phyloP scores from a whole-genome alignment of 2,329 filamentous ascomycete genomes.

The Claviceps sp. region DNA sequence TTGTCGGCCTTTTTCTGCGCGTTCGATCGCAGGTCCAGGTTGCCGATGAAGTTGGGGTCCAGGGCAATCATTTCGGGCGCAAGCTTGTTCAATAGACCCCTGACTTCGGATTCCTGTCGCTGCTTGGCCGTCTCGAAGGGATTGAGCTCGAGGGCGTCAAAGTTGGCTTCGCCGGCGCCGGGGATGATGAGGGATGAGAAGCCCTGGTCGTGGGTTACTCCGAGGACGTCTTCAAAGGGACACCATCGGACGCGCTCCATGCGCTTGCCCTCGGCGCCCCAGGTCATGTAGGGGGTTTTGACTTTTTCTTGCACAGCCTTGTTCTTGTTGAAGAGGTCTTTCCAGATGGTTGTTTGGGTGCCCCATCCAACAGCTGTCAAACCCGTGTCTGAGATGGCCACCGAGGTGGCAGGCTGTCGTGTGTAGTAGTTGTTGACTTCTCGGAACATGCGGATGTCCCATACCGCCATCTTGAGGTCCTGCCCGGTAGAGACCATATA shows the following conservation, averaged over 20 bases:
- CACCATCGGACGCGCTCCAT: conserved; percentile 83
- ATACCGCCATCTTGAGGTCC: conserved; percentile 83
- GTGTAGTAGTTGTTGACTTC: conserved; percentile 85
- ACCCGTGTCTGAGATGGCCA: conserved; percentile 79
- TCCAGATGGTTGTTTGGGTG: conserved; percentile 81
- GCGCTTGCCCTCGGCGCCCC: conserved; percentile 72
- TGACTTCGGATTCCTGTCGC: conserved; percentile 84
- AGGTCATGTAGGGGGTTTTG: conserved; percentile 81
- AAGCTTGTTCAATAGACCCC: conserved; percentile 81
- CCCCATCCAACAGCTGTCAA: conserved; percentile 85
- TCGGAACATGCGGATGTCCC: conserved; percentile 90
- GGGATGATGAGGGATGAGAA: conserved; percentile 86
- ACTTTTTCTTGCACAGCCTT: conserved; percentile 61
- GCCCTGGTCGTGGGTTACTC: conserved; percentile 69
- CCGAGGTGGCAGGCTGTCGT: conserved; percentile 64
- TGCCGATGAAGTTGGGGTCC: conserved; percentile 83
- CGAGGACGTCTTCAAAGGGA: conserved; percentile 86
- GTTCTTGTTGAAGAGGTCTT: conserved; percentile 70
- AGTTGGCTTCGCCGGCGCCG: conserved; percentile 94
- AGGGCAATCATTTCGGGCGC: conserved; percentile 95
- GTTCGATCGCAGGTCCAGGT: conserved; percentile 68
- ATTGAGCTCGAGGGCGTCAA: conserved; percentile 84
- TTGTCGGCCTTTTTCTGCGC: conserved; percentile 64
- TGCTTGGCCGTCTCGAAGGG: conserved; percentile 91
- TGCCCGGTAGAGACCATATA: conserved; percentile 95